Base-by-base conservation (phyloP, 1,284 basidiomycete species). In the Ceratobasidium sp. region DNA sequence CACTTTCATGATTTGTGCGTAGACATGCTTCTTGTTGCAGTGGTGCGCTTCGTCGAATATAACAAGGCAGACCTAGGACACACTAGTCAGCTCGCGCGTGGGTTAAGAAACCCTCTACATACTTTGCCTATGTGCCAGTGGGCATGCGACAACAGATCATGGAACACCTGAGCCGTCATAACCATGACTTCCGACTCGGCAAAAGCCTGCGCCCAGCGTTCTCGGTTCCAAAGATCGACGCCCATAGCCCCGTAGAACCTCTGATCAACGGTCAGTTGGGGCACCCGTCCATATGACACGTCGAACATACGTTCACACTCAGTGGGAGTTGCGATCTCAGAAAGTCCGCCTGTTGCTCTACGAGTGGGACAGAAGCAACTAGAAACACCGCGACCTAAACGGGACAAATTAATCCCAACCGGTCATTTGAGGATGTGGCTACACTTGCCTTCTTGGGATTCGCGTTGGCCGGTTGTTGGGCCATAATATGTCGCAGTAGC, bases 91-190 rank as follows among this genome's bases (percentile, higher is more conserved):
- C 34, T 34, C 59, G 7, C 1, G 29, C 19, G 15, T 37, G 34
- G 54, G 52, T 1, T 61, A 61, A 37, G 15, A 32, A 34, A 40
- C 75, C 68, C 13, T 46, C 22, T 25, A 76, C 82, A 44, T 76
- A 88, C 90, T 82, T 88, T 89, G 62, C 88, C 86, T 77, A 95
- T 87, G 57, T 84, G 87, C 91, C 93, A 94, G 74, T 93, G 88
- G 0, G 92, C 93, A 83, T 95, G 94, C 0, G 90, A 91, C 73
- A 95, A 83, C 19, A 94, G 83, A 79, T 95, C 92, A 69, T 93
- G 85, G 80, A 95, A 92, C 67, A 95, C 91, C 82, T 95, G 93
- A 0, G 94, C 93, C 9, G 94, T 95, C 89, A 94, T 92, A 1
- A 96, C 93, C 76, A 95, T 86, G 9, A 95, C 90, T 82, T 95